phyloP scores from a whole-genome alignment of 805 yeast genomes.

The Kuraishia ogatae region DNA sequence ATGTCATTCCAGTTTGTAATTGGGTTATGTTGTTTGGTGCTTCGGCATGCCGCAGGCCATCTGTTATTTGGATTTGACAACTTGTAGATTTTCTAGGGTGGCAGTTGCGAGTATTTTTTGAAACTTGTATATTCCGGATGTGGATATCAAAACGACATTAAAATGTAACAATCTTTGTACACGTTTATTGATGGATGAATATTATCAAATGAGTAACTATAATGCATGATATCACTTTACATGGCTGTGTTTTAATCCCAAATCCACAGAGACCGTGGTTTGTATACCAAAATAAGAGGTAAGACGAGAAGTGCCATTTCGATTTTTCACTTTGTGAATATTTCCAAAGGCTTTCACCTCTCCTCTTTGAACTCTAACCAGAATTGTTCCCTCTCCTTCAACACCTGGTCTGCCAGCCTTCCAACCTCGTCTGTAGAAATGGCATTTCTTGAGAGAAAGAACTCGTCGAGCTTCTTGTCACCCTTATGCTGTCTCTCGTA shows the following conservation, averaged over 20 bases:
- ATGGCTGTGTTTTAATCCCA: no score
- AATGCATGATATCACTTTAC: background rate
- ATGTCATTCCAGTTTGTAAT: conserved; percentile 52
- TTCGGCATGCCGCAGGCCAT: conserved; percentile 80
- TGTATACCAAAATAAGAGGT: no score
- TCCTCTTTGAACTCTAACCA: conserved; percentile 17
- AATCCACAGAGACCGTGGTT: no score
- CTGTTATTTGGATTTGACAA: conserved; percentile 88
- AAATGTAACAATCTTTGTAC: conserved; percentile 10
- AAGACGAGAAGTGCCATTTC: no score
- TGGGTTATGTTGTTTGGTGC: conserved; percentile 58
- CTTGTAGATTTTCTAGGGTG: conserved; percentile 22
- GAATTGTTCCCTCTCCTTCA: conserved; percentile 34
- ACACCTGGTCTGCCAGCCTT: conserved; percentile 54
- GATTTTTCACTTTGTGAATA: no score
- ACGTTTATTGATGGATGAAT: background rate
- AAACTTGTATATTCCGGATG: background rate
- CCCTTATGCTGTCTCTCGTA: conserved; percentile 65
- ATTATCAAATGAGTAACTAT: background rate
- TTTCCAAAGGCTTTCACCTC: no score
- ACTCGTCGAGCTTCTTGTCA: conserved; percentile 54
- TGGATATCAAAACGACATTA: background rate
- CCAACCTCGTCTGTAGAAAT: conserved; percentile 69
- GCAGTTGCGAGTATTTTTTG: background rate
- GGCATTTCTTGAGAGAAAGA: conserved; percentile 49